phyloP scores from a whole-genome alignment of 305 asterid genomes.

The Fraxinus ornus region DNA sequence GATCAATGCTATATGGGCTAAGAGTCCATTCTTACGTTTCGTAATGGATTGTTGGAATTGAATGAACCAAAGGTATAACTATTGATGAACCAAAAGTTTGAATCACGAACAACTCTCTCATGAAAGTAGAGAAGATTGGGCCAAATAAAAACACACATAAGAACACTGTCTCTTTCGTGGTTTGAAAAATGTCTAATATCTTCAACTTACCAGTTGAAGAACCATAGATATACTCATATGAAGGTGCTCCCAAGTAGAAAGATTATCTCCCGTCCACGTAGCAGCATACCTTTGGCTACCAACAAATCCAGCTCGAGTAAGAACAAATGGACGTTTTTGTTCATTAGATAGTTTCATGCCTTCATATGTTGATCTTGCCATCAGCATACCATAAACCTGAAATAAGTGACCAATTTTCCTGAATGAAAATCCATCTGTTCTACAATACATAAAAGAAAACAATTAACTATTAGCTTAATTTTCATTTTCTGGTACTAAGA shows the following conservation, averaged over 20 bases:
- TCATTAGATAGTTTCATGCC: conserved; percentile 80
- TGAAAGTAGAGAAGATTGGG: not conserved
- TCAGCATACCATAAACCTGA: conserved; percentile 96
- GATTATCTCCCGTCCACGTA: conserved; percentile 99
- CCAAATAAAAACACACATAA: not conserved
- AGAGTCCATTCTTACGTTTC: not conserved
- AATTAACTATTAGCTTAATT: not conserved
- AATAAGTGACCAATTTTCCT: not conserved
- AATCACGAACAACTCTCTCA: not conserved
- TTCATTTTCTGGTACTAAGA: not conserved
- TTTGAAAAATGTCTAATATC: not conserved
- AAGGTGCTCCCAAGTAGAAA: conserved; percentile 95
- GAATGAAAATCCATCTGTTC: conserved; percentile 3
- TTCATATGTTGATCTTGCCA: conserved; percentile 93
- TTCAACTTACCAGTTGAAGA: conserved; percentile 69
- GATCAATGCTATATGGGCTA: not conserved
- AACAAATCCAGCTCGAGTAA: conserved; percentile 92
- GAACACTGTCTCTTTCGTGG: not conserved
- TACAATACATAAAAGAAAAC: not conserved
- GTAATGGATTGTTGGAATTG: not conserved
- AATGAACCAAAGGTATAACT: not conserved
- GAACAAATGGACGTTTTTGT: conserved; percentile 87
- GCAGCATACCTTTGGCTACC: conserved; percentile 99
- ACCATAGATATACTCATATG: conserved; percentile 97
- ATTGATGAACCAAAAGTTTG: not conserved